These are phyloP conservation scores for Daldinia concentrica DNA, from an alignment of 495 filamentous ascomycete genomes.

Conservation along the genomic window DNA sequence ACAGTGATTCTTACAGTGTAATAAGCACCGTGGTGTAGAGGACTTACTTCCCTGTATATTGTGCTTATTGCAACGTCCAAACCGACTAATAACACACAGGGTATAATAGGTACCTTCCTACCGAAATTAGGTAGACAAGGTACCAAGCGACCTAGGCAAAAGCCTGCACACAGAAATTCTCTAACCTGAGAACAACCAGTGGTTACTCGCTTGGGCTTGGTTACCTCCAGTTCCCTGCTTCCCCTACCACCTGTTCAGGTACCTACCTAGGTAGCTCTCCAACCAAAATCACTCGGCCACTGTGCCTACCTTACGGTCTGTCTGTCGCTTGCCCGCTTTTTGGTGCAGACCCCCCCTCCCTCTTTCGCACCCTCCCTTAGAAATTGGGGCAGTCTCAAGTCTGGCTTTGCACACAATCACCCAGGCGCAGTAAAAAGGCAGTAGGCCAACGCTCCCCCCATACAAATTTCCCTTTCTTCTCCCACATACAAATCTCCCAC, in stretches of 20 bases:
- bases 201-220: slow-evolving; percentile 5
- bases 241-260: slow-evolving; percentile 6
- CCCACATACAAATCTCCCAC: slow-evolving; percentile 69
- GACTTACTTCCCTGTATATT: slow-evolving; percentile 41
- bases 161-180: slow-evolving; percentile 18
- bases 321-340: slow-evolving; percentile 42
- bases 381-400: slow-evolving; percentile 48
- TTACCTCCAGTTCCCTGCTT: slow-evolving; percentile 3
- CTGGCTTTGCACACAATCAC: slow-evolving; percentile 60
- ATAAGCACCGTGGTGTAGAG: slow-evolving; percentile 24
- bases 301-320: slow-evolving; percentile 28
- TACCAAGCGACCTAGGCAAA: slow-evolving; percentile 11
- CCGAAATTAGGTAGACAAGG: slow-evolving; percentile 7
- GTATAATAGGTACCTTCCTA: slow-evolving; percentile 22
- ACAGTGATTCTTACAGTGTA: slow-evolving; percentile 25
- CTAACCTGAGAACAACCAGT: slow-evolving; percentile 23
- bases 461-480: slow-evolving; percentile 64
- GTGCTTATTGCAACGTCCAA: slow-evolving; percentile 38
- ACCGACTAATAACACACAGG: slow-evolving; percentile 1
- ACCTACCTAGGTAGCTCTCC: slow-evolving; percentile 1
- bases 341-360: slow-evolving; percentile 41
- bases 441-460: slow-evolving; percentile 60
- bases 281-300: slow-evolving; percentile 27
- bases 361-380: slow-evolving; percentile 49
- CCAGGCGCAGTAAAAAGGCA: slow-evolving; percentile 70